These are phyloP conservation scores for Aspergillus ostianus DNA, from an alignment of 495 filamentous ascomycete genomes.

Conservation along the genomic window DNA sequence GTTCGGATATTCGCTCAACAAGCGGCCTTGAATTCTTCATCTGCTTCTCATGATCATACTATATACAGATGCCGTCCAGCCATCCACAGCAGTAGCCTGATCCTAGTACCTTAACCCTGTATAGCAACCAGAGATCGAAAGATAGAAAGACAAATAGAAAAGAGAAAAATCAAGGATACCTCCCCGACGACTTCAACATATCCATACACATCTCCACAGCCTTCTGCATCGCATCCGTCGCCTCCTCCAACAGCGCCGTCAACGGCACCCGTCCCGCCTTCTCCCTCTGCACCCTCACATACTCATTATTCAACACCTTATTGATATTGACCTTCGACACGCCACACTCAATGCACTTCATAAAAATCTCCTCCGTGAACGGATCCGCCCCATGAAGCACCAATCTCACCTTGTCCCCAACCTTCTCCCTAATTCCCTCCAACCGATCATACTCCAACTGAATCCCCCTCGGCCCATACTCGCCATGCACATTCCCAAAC, in stretches of 20 bases:
- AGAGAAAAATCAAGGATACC: conserved; percentile 32
- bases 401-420: conserved; percentile 60
- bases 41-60: neutral
- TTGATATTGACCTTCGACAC: conserved; percentile 83
- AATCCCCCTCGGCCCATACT: conserved; percentile 73
- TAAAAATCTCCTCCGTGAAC: conserved; percentile 66
- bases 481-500: conserved; percentile 84
- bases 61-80: neutral
- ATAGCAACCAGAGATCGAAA: neutral
- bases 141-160: conserved; percentile 5
- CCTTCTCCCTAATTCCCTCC: conserved; percentile 57
- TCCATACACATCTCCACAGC: conserved; percentile 74
- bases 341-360: conserved; percentile 65
- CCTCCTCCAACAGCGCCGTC: conserved; percentile 70
- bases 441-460: conserved; percentile 72
- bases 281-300: conserved; percentile 62
- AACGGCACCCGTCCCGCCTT: conserved; percentile 63
- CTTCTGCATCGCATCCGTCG: conserved; percentile 70
- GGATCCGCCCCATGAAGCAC: conserved; percentile 80
- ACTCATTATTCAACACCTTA: conserved; percentile 74
- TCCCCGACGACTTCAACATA: conserved; percentile 64
- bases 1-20: too few relatives aligned
- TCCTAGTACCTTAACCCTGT: neutral
- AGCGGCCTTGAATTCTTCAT: too few relatives aligned
- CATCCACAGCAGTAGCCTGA: too few relatives aligned